These are phyloP conservation scores for Parafenestella ontariensis DNA, from an alignment of 2,329 filamentous ascomycete genomes.

Conservation along the genomic window DNA sequence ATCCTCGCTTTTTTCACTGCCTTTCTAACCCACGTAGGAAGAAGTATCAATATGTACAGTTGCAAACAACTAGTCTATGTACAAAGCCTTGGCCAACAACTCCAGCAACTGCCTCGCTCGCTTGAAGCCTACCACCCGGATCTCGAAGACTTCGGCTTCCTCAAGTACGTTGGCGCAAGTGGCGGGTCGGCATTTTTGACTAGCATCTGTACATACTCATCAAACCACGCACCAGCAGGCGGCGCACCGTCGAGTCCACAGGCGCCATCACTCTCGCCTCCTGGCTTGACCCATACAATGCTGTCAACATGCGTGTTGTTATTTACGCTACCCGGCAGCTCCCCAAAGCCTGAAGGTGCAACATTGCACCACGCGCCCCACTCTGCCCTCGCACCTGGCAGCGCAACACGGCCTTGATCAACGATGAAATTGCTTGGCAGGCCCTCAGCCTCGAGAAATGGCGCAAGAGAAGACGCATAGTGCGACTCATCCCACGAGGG, in stretches of 20 bases:
- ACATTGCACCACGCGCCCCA: slow-evolving; percentile 44
- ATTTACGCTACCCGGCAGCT: slow-evolving; percentile 18
- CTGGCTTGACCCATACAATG: slow-evolving; percentile 42
- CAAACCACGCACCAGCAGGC: slow-evolving; percentile 37
- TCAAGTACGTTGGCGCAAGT: slow-evolving; percentile 30
- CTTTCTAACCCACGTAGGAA: neutral
- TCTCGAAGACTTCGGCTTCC: slow-evolving; percentile 1
- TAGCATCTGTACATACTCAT: slow-evolving; percentile 38
- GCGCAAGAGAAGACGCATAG: slow-evolving; percentile 28
- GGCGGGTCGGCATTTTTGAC: slow-evolving; percentile 35
- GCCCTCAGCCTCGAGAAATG: slow-evolving; percentile 31
- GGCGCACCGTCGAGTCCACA: slow-evolving; percentile 37
- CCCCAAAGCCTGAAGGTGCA: slow-evolving; percentile 30
- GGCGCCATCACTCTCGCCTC: slow-evolving; percentile 36
- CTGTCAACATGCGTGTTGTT: slow-evolving; percentile 37
- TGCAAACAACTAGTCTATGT: neutral
- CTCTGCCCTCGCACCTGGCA: slow-evolving; percentile 28
- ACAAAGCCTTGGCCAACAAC: neutral
- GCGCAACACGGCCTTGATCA: slow-evolving; percentile 36
- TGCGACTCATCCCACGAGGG: slow-evolving; percentile 36
- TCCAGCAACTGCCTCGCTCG: neutral
- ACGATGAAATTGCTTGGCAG: slow-evolving; percentile 38
- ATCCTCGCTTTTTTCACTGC: neutral
- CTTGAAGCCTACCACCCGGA: neutral
- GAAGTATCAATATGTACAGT: neutral